These are phyloP conservation scores for Anisodus acutangulus DNA, from an alignment of 257 asterid genomes.

Conservation along the genomic window DNA sequence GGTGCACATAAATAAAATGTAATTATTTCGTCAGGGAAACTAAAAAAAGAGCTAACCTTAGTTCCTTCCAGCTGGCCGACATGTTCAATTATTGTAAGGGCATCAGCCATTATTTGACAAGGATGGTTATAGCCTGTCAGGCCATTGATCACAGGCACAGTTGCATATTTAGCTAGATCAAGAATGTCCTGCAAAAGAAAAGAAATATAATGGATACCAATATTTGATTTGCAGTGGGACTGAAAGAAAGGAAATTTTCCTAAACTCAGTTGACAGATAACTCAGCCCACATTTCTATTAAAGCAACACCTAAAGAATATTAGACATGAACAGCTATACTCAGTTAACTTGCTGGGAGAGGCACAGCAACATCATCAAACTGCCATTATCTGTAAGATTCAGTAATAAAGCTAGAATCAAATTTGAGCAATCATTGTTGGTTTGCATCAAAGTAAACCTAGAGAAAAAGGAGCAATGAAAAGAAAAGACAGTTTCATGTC, in stretches of 20 bases:
- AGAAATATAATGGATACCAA: slow-evolving; percentile 15
- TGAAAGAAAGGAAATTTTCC: not conserved
- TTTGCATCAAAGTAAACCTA: not conserved
- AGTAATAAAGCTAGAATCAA: slow-evolving; percentile 3
- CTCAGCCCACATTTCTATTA: not conserved
- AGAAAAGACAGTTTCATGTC: slow-evolving; percentile 22
- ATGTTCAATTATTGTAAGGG: slow-evolving; percentile 89
- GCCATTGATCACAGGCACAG: slow-evolving; percentile 92
- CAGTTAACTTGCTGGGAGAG: not conserved
- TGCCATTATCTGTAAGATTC: not conserved
- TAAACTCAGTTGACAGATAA: not conserved
- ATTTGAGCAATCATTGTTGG: slow-evolving; percentile 19
- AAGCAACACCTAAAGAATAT: not conserved
- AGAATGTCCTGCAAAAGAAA: slow-evolving; percentile 68
- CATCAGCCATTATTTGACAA: slow-evolving; percentile 99
- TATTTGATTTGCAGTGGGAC: not conserved
- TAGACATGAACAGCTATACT: not conserved
- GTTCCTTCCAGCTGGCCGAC: slow-evolving; percentile 86
- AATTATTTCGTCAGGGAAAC: not conserved
- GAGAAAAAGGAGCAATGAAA: not conserved
- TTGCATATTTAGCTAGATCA: slow-evolving; percentile 83
- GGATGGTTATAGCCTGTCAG: slow-evolving; percentile 95
- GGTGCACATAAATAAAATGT: not conserved
- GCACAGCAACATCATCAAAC: slow-evolving; percentile 22
- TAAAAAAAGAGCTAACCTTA: slow-evolving; percentile 55